phyloP scores from a whole-genome alignment of 1,284 basidiomycete species.

The Chiua sp. region DNA sequence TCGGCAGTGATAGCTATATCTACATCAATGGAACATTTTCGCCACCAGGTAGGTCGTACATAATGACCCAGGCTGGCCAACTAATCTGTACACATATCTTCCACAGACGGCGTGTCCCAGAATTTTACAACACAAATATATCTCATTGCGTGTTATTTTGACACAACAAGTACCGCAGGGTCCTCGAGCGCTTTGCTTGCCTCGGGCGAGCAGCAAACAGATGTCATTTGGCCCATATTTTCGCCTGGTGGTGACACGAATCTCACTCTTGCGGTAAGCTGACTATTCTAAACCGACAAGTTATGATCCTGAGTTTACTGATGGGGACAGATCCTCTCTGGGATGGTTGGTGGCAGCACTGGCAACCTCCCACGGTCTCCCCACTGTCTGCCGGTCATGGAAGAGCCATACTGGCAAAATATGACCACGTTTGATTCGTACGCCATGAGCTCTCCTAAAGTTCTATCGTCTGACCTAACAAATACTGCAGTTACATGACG shows the following conservation, averaged over 20 bases:
- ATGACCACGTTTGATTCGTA: background rate
- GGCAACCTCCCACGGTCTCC: background rate
- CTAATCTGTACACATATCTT: background rate
- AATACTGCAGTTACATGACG: background rate
- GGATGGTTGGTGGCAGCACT: background rate
- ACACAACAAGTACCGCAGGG: no score
- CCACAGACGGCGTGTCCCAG: background rate
- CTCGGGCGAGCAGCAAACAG: background rate
- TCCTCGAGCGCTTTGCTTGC: background rate
- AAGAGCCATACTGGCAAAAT: background rate
- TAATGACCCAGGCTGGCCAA: background rate
- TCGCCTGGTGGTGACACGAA: background rate
- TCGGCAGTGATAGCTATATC: background rate
- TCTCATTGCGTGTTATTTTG: background rate
- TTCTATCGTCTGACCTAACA: background rate
- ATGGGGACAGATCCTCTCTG: background rate
- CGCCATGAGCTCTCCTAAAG: background rate
- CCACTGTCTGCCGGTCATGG: background rate
- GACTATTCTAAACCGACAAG: background rate
- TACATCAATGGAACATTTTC: background rate
- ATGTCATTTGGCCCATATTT: background rate
- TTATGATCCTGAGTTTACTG: background rate
- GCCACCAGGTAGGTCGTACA: background rate
- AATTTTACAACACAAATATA: background rate
- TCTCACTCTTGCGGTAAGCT: background rate